A percentile compares a stretch with the other conserved stretches of the same genome.
phyloP scores from a whole-genome alignment of 805 yeast genomes.

The Wickerhamomyces rabaulensis region DNA sequence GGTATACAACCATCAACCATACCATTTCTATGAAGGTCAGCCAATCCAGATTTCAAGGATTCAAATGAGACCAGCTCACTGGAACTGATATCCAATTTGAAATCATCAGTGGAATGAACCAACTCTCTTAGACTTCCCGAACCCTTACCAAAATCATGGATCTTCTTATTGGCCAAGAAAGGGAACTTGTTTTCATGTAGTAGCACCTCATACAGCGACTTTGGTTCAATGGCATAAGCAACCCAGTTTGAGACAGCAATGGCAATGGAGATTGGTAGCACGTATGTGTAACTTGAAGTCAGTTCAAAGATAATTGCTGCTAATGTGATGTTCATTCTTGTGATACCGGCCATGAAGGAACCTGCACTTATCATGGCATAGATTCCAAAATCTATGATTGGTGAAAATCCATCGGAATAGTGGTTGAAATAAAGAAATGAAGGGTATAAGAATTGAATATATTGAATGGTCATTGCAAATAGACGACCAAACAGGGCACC shows the following conservation, averaged over 20 bases:
- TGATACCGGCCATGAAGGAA: constrained; percentile 53
- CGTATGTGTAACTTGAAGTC: constrained; percentile 52
- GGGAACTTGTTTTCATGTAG: constrained; percentile 47
- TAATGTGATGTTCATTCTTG: constrained; percentile 48
- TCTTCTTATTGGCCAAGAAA: constrained; percentile 40
- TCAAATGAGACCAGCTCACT: constrained; percentile 16
- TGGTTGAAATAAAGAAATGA: constrained; percentile 6
- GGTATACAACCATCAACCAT: constrained; percentile 51
- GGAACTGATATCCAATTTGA: constrained; percentile 5
- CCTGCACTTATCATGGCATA: constrained; percentile 53
- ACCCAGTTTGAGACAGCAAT: constrained; percentile 55
- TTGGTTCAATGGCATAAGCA: constrained; percentile 45
- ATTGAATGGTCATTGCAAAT: constrained; percentile 39
- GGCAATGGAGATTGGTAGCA: constrained; percentile 49
- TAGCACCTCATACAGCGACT: constrained; percentile 44
- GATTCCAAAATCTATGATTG: constrained; percentile 43
- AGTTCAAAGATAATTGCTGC: constrained; percentile 49
- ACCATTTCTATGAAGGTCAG: constrained; percentile 33
- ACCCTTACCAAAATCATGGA: constrained; percentile 27
- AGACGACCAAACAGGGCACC: constrained; percentile 57
- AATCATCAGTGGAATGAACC: constrained; percentile 22
- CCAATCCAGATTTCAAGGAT: constrained; percentile 30
- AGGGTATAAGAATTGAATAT: constrained; percentile 27
- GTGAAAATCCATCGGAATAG: constrained; percentile 16
- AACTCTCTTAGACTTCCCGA: constrained; percentile 34